Base-by-base conservation (phyloP, 345 rosid genomes). In the Aquilaria yunnanensis region DNA sequence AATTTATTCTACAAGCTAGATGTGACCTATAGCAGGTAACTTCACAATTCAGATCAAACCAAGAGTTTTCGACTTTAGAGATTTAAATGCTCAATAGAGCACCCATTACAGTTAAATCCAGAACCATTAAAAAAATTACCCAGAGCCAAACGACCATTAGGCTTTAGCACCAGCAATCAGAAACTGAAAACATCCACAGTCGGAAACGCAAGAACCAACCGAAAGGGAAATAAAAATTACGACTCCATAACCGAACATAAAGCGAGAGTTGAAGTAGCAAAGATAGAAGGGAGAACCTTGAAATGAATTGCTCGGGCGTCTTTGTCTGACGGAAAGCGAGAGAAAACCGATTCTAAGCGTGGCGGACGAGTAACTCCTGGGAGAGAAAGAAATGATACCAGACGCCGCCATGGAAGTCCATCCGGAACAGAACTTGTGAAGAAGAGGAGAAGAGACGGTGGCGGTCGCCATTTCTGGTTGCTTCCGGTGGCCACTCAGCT, bases 251-350 rank as follows among this genome's bases (percentile, higher is more conserved):
- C 2, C 43, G 43, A 37, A 37, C 43, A 37, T 5, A 4, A 37
- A 9, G 43, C 43, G 43, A 37, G 5, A 57, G 30, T 23, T 48
- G 70, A 57, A 9, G 9, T 52, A 53, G 32, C 29, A 14, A 13
- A 29, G 29, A 52, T 59, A 6, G 37, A 74, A 67, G 62, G 43
- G 70, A 47, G 55, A 55, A 90, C 96, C 97, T 78, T 73, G 79
- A 54, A 84, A 70, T 16, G 79, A 58, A 66, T 31, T 75, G 55
- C 69, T 63, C 50, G 43, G 61, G 63, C 78, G 78, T 59, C 60
- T 78, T 1, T 50, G 80, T 6, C 68, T 72, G 72, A 77, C 41
- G 54, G 88, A 71, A 45, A 74, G 55, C 3, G 86, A 65, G 45
- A 72, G 46, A 65, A 69, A 49, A 54, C 67, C 64, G 63, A 78